Conservation (phyloP, 225 moss, liverwort and hornwort genomes). For the Marchantia paleacea region DNA sequence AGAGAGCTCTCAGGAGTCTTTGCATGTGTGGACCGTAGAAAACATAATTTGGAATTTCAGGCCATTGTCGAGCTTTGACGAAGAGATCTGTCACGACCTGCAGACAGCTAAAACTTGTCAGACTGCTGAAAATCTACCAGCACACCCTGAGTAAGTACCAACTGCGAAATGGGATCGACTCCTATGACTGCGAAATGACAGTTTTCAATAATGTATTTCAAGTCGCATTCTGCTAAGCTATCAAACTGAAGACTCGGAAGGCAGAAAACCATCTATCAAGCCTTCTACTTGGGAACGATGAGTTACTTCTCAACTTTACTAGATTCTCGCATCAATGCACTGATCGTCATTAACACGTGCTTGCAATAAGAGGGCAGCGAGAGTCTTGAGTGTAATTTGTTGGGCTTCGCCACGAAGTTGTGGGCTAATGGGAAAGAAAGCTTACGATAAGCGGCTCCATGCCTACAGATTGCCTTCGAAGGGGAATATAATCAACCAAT, state of each 20-base stretch:
- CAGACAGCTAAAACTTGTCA: background rate
- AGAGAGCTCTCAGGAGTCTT: constrained; percentile 7
- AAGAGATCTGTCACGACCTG: constrained; percentile 22
- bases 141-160: background rate
- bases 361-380: too few relatives aligned
- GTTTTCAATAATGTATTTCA: background rate
- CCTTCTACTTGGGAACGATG: too few relatives aligned
- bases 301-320: too few relatives aligned
- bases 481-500: constrained; percentile 20
- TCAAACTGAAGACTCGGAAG: too few relatives aligned
- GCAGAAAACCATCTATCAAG: too few relatives aligned
- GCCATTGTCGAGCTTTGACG: constrained; percentile 8
- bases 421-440: background rate
- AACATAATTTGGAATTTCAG: constrained; percentile 18
- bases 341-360: too few relatives aligned
- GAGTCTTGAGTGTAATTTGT: too few relatives aligned
- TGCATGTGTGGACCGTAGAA: constrained; percentile 20
- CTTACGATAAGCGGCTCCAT: constrained; percentile 23
- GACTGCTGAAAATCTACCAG: background rate
- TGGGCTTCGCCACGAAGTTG: background rate
- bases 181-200: background rate
- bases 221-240: too few relatives aligned
- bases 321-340: too few relatives aligned
- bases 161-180: background rate
- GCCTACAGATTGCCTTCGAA: constrained; percentile 14